Evolutionary conservation across 2,329 filamentous ascomycete genomes (phyloP).

Genomic region (Neoarthrinium moseri): DNA sequence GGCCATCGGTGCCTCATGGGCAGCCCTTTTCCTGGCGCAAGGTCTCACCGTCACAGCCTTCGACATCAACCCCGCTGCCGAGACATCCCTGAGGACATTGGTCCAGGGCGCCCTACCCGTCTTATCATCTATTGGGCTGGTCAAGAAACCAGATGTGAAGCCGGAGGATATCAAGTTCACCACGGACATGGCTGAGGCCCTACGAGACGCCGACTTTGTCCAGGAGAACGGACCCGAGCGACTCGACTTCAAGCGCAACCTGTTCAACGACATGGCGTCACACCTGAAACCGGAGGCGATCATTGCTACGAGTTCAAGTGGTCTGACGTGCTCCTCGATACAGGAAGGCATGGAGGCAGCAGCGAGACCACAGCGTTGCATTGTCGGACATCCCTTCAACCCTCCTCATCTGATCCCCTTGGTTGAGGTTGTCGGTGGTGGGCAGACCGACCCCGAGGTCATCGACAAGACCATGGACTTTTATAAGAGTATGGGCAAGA

Average conservation of each 20-base stretch:
- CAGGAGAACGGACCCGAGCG: constrained; percentile 36
- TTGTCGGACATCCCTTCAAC: constrained; percentile 47
- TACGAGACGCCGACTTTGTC: constrained; percentile 15
- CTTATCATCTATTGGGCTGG: constrained; percentile 9
- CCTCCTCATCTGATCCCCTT: constrained; percentile 46
- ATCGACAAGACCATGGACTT: constrained; percentile 31
- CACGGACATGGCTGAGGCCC: constrained; percentile 10
- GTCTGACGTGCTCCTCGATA: constrained; percentile 31
- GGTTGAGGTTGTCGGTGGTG: constrained; percentile 42
- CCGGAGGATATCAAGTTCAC: constrained; percentile 13
- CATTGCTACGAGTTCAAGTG: constrained; percentile 38
- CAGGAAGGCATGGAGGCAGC: constrained; percentile 22
- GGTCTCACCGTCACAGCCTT: constrained; percentile 12
- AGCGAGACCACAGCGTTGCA: constrained; percentile 25
- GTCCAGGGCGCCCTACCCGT: constrained; percentile 11
- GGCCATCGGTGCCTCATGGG: constrained; percentile 13
- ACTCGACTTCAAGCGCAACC: constrained; percentile 34
- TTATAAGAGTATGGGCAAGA: constrained; percentile 38
- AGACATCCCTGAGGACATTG: constrained; percentile 7
- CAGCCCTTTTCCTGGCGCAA: constrained; percentile 10
- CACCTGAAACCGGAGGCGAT: constrained; percentile 28
- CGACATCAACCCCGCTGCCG: constrained; percentile 13
- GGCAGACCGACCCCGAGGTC: constrained; percentile 22
- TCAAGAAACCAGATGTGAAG: constrained; percentile 12
- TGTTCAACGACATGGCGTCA: constrained; percentile 33